Base-by-base conservation (phyloP, 257 asterid genomes). In the Linaria vulgaris region DNA sequence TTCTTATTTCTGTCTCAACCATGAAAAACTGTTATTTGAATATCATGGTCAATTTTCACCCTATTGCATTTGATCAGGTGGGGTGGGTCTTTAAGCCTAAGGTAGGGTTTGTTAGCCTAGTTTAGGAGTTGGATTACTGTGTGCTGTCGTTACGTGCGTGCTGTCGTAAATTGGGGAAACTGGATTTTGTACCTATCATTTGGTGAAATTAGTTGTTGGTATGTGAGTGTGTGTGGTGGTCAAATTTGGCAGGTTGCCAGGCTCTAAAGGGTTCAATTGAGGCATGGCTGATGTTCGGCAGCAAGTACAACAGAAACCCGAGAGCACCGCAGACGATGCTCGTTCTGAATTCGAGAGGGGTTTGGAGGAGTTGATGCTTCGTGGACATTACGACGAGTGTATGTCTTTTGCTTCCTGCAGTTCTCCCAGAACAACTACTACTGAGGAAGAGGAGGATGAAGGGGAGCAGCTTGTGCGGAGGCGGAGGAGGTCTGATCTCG, bases 401-500 rank as follows among this genome's bases (percentile, higher is more conserved):
- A 85, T 90, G 96, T 82, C 97, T 20, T 90, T 80, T 71, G 88
- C 95, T 20, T 87, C 99, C 5, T 94, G 97, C 67, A 94, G 99
- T 72, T 82, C 97, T 24, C 87, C 88, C 0, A 78, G 90, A 45
- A 81, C 83, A 30, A 63, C 77, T 53, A 65, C 79, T 37, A 74
- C 83, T 4, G 97, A 88, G 76, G 96, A 86, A 44, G 98, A 83
- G 63, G 99, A 85, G 47, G 97, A 82, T 9, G 96, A 82, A 43
- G 86, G 81, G n/a, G 97, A 92, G 16, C 97, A 80, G 70, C 92
- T 89, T 66, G 80, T 86, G 1, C 72, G 95, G 62, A 80, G 96
- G 84, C 76, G 97, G 79, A 83, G 96, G 70, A 85, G 98, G 90
- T 87, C 98, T 2, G 95, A 89, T 74, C 96, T 87, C 37, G 97